Base-by-base conservation (phyloP, 129 eudicot species). In the Lonicera japonica region DNA sequence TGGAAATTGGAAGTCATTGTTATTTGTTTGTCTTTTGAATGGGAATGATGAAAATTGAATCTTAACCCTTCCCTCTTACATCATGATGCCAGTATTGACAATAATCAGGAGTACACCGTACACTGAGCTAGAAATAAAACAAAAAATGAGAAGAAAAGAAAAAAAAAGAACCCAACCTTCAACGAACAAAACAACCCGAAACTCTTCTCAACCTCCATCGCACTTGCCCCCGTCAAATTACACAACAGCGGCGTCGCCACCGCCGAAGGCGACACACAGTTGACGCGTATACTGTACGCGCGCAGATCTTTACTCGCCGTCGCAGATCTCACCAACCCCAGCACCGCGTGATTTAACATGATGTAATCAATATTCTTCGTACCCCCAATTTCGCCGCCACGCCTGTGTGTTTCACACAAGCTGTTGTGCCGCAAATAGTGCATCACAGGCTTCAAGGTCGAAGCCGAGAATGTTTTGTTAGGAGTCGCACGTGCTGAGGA, bases 331-430 rank as follows among this genome's bases (percentile, higher is more conserved):
- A 75, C 56, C 56, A 75, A 25, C 48, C 71, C 80, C 16, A 75
- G 5, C 10, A 68, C 71, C 3, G 80, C 80, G 14, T 75, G 75
- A 47, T 75, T 75, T 1, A 75, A 55, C 80, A 75, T 75, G 25
- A 18, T 16, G 54, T 75, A 75, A 54, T 75, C 80, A 1, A 64
- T 75, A n/a, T 15, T 21, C n/a, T 17, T 1, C 0, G 29, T 9
- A 10, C 24, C 58, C 0, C 68, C 76, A 24, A 0, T 57, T 29
- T 18, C 0, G 41, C 81, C 9, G 60, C 56, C 13, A 65, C 68
- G 25, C 81, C 68, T 5, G 76, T 64, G 15, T 76, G 68, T 14
- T 76, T 76, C 53, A 76, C 68, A 18, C 81, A 76, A 0, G 54
- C 56, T 3, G 72, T 71, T 68, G 17, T 64, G 24, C 57, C 0